Conservation (phyloP, 2,329 filamentous ascomycete species). For the Coniochaeta sp. region DNA sequence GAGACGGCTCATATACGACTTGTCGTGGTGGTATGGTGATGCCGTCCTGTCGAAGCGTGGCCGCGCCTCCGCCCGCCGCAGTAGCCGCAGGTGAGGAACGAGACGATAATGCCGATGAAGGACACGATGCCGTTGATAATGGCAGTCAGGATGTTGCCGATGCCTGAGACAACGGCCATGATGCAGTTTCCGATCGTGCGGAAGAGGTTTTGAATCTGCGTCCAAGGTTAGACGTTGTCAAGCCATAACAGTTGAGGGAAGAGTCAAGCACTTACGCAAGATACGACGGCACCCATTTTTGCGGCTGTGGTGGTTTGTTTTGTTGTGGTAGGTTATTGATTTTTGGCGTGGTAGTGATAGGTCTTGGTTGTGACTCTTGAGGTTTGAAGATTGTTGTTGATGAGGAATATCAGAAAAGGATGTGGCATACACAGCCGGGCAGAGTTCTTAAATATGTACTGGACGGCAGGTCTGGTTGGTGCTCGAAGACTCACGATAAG, state of each 20-base stretch:
- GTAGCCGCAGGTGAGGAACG: constrained; percentile 52
- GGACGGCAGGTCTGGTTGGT: neutral
- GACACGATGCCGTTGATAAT: constrained; percentile 61
- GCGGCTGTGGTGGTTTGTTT: constrained; percentile 7
- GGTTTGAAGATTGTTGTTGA: neutral
- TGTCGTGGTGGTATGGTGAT: constrained; percentile 8
- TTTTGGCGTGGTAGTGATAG: constrained; percentile 2
- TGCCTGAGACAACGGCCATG: constrained; percentile 61
- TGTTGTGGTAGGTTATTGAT: neutral
- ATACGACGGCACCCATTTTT: constrained; percentile 76
- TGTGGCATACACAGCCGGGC: neutral
- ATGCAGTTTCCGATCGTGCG: constrained; percentile 58
- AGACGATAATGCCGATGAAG: constrained; percentile 59
- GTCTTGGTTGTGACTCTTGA: neutral
- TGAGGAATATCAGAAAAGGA: neutral
- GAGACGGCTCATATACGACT: constrained; percentile 21
- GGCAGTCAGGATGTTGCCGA: constrained; percentile 56
- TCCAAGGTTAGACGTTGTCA: constrained; percentile 6
- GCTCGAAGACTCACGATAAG: neutral
- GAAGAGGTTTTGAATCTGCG: constrained; percentile 50
- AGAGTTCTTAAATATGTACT: neutral
- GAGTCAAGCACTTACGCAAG: constrained; percentile 57
- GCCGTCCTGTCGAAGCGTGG: constrained; percentile 8
- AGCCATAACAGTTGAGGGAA: constrained; percentile 8
- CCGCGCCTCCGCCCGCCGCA: constrained; percentile 21